A percentile compares a stretch with the other conserved stretches of the same genome.
These are phyloP conservation scores for Chrysoporthe puriensis DNA, from an alignment of 2,329 filamentous ascomycete species.

Conservation along the genomic window DNA sequence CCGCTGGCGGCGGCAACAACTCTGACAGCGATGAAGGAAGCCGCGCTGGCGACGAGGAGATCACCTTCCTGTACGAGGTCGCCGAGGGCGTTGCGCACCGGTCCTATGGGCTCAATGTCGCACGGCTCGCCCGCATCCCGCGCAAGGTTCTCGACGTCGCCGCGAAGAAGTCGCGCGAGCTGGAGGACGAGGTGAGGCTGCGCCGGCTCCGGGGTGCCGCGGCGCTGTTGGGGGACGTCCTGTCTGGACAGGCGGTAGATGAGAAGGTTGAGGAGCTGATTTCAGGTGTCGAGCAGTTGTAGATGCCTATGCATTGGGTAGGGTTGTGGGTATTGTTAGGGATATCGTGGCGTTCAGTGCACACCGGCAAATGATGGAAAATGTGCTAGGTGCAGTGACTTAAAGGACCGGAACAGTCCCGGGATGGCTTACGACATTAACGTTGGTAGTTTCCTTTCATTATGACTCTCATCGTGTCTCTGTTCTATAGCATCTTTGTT, in stretches of 20 bases:
- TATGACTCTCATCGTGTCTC: not conserved
- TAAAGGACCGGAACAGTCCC: not conserved
- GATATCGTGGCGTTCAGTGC: not conserved
- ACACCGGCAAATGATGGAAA: not conserved
- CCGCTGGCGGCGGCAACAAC: not conserved
- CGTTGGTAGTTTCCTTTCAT: not conserved
- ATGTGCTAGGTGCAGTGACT: not conserved
- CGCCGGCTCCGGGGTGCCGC: conserved; percentile 61
- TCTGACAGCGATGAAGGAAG: conserved; percentile 37
- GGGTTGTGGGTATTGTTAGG: no score
- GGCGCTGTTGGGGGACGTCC: conserved; percentile 47
- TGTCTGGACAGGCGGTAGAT: conserved; percentile 36
- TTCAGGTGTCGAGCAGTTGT: conserved; percentile 63
- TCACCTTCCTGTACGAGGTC: conserved; percentile 95
- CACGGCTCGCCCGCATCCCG: conserved; percentile 81
- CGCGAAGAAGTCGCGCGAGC: conserved; percentile 73
- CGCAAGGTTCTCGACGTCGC: conserved; percentile 77
- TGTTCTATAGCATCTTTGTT: not conserved
- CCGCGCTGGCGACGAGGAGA: conserved; percentile 65
- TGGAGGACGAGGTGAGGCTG: conserved; percentile 74
- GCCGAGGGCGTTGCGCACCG: conserved; percentile 89
- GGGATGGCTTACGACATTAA: not conserved
- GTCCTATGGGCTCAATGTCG: conserved; percentile 93
- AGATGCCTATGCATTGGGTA: conserved; percentile 24
- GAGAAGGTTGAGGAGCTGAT: conserved; percentile 58